Conservation (phyloP, 139 green algal species). For the Coelastrella sp. region DNA sequence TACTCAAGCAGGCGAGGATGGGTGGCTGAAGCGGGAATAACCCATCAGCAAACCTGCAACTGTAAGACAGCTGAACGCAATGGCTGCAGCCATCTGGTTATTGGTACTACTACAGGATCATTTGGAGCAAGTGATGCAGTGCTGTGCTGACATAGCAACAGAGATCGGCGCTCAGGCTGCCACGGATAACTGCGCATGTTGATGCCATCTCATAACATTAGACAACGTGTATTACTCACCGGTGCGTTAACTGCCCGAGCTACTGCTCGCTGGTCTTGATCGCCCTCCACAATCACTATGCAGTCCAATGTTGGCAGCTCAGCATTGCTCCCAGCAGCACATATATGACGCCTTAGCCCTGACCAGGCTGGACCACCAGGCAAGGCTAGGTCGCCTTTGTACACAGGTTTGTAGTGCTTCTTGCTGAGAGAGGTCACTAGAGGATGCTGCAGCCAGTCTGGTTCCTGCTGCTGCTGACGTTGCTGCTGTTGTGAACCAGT, state of each 20-base stretch:
- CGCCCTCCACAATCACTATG: constrained; percentile 44
- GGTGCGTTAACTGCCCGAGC: constrained; percentile 34
- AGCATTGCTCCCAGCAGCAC: constrained; percentile 15
- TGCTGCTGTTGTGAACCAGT: background rate
- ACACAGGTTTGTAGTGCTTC: constrained; percentile 47
- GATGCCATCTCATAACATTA: too few species aligned
- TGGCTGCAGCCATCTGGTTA: too few species aligned
- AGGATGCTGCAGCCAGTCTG: constrained; percentile 61
- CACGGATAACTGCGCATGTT: too few species aligned
- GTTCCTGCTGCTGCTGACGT: constrained; percentile 49
- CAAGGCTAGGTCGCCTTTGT: constrained; percentile 44
- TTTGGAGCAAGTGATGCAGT: too few species aligned
- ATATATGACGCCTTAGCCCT: constrained; percentile 28
- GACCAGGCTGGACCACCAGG: constrained; percentile 49
- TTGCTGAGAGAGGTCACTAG: background rate
- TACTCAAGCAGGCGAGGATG: background rate
- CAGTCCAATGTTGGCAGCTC: constrained; percentile 23
- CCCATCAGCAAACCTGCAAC: background rate
- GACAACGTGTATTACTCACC: background rate
- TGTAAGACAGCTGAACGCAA: background rate
- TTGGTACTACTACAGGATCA: too few species aligned
- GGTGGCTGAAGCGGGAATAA: too few species aligned
- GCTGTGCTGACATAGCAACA: too few species aligned
- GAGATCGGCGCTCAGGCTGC: too few species aligned
- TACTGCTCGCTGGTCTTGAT: constrained; percentile 41